Conservation (phyloP, 2,329 filamentous ascomycete genomes). For the Colletotrichum falcatum region DNA sequence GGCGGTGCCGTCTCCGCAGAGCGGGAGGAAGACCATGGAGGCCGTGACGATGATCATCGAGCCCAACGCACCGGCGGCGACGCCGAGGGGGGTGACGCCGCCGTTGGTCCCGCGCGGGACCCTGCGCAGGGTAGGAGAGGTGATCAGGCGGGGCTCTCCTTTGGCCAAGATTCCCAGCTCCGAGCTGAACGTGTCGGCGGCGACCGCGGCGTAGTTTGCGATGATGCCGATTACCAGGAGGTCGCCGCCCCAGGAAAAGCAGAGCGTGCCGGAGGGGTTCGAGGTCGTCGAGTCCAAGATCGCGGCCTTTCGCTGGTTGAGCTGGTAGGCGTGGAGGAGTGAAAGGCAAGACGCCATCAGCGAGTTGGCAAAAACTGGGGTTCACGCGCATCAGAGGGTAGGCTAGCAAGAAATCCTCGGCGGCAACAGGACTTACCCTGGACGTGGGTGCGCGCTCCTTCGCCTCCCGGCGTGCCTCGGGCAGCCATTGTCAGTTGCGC, state of each 20-base stretch:
- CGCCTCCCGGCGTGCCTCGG: slow-evolving; percentile 78
- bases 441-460: slow-evolving; percentile 84
- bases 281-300: slow-evolving; percentile 50
- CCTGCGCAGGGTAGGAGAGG: slow-evolving; percentile 77
- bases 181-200: slow-evolving; percentile 93
- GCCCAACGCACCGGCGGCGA: slow-evolving; percentile 79
- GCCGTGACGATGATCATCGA: slow-evolving; percentile 76
- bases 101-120: slow-evolving; percentile 96
- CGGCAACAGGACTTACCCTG: slow-evolving; percentile 69
- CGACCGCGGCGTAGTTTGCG: slow-evolving; percentile 89
- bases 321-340: slow-evolving; percentile 71
- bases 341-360: slow-evolving; percentile 76
- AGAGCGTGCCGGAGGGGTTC: slow-evolving; percentile 58
- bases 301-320: slow-evolving; percentile 60
- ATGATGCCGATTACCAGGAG: slow-evolving; percentile 74
- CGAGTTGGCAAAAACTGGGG: slow-evolving; percentile 84
- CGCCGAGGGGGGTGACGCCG: slow-evolving; percentile 82
- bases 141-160: slow-evolving; percentile 84
- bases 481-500: slow-evolving; percentile 82
- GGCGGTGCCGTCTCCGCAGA: slow-evolving; percentile 65
- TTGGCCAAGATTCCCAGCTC: slow-evolving; percentile 92
- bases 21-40: slow-evolving; percentile 75
- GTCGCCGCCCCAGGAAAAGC: slow-evolving; percentile 72
- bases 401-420: not conserved
- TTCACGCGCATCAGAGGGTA: not conserved